Evolutionary conservation across 2,329 filamentous ascomycete species (phyloP).

Genomic region (Fusarium sp.): DNA sequence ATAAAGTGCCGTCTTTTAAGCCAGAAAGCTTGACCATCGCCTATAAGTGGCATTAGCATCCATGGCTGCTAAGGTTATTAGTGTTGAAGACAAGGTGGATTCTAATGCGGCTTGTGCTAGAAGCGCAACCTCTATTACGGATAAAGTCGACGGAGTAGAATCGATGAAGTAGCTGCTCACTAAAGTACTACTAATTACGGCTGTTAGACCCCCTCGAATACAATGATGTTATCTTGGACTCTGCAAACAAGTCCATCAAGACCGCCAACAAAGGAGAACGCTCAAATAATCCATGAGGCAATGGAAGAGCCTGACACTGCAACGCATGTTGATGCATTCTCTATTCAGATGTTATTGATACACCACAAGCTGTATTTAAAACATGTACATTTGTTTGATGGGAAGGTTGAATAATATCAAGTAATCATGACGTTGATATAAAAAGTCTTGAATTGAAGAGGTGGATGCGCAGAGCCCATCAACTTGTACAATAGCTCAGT

Average conservation of each 20-base stretch:
- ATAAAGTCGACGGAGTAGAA: neutral
- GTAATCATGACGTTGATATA: neutral
- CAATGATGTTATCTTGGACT: neutral
- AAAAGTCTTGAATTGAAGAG: neutral
- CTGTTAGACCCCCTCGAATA: neutral
- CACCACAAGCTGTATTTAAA: neutral
- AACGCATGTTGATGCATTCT: neutral
- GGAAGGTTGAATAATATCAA: neutral
- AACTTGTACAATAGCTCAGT: neutral
- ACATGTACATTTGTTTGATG: neutral
- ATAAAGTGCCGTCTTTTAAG: neutral
- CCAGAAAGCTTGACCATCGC: neutral
- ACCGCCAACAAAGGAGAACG: neutral
- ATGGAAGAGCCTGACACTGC: neutral
- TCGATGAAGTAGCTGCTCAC: neutral
- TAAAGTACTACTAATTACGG: neutral
- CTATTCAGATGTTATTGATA: neutral
- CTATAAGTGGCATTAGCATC: neutral
- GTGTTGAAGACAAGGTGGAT: neutral
- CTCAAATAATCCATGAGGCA: neutral
- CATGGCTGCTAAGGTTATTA: neutral
- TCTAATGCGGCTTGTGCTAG: neutral
- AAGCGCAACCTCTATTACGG: neutral
- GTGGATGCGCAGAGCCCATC: neutral
- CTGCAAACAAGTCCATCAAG: neutral